Conservation (phyloP, 352 stramenopile genomes). For the Phytophthora syringae region DNA sequence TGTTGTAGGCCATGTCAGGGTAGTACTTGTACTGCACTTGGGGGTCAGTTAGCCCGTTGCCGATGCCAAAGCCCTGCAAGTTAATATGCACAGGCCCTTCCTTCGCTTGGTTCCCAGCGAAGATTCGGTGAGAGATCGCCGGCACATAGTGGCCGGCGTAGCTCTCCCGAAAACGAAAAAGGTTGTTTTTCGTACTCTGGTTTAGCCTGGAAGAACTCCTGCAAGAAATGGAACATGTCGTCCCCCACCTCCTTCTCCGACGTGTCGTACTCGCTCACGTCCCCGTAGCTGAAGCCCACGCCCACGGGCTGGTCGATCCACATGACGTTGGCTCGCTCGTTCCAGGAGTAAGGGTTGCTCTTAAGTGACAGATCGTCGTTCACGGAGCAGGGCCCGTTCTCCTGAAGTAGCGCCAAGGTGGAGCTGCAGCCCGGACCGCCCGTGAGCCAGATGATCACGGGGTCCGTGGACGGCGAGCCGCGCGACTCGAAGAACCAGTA, state of each 20-base stretch:
- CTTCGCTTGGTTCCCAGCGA: slow-evolving; percentile 68
- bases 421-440: slow-evolving; percentile 95
- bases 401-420: slow-evolving; percentile 92
- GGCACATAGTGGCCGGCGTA: slow-evolving; percentile 95
- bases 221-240: slow-evolving; percentile 97
- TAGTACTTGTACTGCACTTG: slow-evolving; percentile 90
- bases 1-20: slow-evolving; percentile 93
- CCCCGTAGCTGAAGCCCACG: slow-evolving; percentile 95
- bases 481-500: slow-evolving; percentile 97
- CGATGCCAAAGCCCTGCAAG: slow-evolving; percentile 94
- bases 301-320: slow-evolving; percentile 97
- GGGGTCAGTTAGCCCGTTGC: slow-evolving; percentile 96
- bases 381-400: slow-evolving; percentile 97
- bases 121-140: slow-evolving; percentile 82
- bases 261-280: slow-evolving; percentile 86
- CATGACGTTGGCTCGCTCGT: slow-evolving; percentile 93
- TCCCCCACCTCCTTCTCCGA: slow-evolving; percentile 94
- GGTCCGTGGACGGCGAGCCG: slow-evolving; percentile 81
- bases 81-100: slow-evolving; percentile 81
- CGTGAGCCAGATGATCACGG: slow-evolving; percentile 98
- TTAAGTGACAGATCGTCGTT: slow-evolving; percentile 91
- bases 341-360: slow-evolving; percentile 94
- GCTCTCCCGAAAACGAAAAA: slow-evolving; percentile 95
- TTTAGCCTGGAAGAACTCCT: slow-evolving; percentile 92
- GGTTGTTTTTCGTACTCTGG: slow-evolving; percentile 90